phyloP scores from a whole-genome alignment of 2,329 filamentous ascomycete genomes.

The Alternaria arborescens region DNA sequence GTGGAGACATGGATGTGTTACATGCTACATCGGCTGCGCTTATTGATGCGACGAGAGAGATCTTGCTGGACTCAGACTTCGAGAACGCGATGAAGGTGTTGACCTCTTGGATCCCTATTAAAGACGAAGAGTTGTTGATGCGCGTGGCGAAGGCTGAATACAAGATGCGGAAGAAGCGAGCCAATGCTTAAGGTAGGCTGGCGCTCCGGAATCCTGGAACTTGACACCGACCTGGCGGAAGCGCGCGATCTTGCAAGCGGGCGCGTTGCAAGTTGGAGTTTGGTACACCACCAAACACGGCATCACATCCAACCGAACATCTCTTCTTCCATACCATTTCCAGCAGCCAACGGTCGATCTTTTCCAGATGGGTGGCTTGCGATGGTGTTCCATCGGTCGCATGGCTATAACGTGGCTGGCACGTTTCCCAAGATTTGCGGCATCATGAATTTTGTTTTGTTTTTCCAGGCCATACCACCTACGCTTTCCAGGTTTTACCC shows the following conservation, averaged over 20 bases:
- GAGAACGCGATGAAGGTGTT: slow-evolving; percentile 98
- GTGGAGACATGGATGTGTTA: slow-evolving; percentile 80
- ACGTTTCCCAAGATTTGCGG: slow-evolving; percentile 32
- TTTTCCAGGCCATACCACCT: slow-evolving; percentile 24
- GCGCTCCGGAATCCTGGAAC: slow-evolving; percentile 18
- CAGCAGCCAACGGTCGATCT: slow-evolving; percentile 40
- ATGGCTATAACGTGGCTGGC: slow-evolving; percentile 40
- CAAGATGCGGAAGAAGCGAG: slow-evolving; percentile 70
- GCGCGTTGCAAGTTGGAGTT: slow-evolving; percentile 15
- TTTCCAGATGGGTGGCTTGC: slow-evolving; percentile 46
- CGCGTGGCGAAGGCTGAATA: slow-evolving; percentile 87
- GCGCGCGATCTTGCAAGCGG: slow-evolving; percentile 16
- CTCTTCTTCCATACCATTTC: slow-evolving; percentile 35
- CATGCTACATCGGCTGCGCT: slow-evolving; percentile 90
- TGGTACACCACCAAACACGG: slow-evolving; percentile 24
- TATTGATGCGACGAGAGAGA: slow-evolving; percentile 87
- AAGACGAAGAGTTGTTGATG: slow-evolving; percentile 94
- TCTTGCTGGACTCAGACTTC: slow-evolving; percentile 91
- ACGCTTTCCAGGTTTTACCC: slow-evolving; percentile 15
- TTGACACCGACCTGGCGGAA: slow-evolving; percentile 10
- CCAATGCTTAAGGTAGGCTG: slow-evolving; percentile 37
- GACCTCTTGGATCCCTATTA: slow-evolving; percentile 91
- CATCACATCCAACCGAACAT: slow-evolving; percentile 21
- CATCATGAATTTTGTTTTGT: slow-evolving; percentile 24
- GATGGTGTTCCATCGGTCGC: slow-evolving; percentile 37